These are phyloP conservation scores for Tolypocladium nubicola DNA, from an alignment of 2,329 filamentous ascomycete species.

Conservation along the genomic window DNA sequence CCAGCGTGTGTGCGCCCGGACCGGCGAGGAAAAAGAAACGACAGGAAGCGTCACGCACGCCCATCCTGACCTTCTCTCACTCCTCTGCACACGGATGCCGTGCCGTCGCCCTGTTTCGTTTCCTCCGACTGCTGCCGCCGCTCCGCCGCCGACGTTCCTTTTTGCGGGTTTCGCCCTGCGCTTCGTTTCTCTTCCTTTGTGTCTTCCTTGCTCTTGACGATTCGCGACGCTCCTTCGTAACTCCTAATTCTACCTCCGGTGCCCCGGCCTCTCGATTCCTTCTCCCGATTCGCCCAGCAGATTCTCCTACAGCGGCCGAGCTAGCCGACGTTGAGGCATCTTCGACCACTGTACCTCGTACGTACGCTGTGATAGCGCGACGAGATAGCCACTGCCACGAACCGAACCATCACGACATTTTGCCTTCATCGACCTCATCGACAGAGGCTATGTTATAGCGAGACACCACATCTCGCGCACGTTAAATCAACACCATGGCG, in stretches of 20 bases:
- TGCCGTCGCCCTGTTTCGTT: background rate
- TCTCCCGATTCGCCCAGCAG: background rate
- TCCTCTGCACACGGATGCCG: background rate
- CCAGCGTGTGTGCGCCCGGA: background rate
- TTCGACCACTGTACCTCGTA: background rate
- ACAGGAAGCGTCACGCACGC: background rate
- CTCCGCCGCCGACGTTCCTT: background rate
- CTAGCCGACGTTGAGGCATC: background rate
- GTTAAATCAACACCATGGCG: slow-evolving; percentile 21
- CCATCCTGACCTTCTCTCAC: background rate
- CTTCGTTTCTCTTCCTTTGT: background rate
- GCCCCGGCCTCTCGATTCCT: background rate
- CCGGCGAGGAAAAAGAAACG: background rate
- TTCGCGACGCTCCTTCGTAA: background rate
- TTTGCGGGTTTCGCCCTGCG: background rate
- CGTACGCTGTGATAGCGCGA: background rate
- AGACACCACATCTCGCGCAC: slow-evolving; percentile 1
- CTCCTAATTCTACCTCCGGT: background rate
- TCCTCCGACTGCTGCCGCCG: background rate
- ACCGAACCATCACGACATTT: background rate
- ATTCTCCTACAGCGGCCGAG: background rate
- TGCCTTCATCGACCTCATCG: background rate
- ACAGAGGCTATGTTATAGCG: slow-evolving; percentile 8
- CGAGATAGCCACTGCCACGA: background rate
- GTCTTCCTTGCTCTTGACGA: background rate